A percentile compares a stretch with the other conserved stretches of the same genome.
phyloP scores from a whole-genome alignment of 345 rosid species.

The Rhizophora mangle region DNA sequence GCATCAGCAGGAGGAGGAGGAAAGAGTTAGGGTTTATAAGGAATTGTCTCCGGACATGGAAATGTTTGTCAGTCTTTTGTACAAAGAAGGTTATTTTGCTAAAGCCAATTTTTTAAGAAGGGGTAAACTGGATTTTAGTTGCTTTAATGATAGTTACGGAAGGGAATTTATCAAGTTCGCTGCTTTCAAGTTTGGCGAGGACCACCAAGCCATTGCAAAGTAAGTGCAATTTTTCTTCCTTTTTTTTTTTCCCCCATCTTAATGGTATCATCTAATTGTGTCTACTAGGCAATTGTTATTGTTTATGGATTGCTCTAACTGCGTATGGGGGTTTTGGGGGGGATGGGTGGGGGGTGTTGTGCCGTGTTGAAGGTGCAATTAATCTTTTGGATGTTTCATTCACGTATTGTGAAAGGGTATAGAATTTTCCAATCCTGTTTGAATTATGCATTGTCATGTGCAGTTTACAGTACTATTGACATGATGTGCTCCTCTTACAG shows the following conservation, averaged over 20 bases:
- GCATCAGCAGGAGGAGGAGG: not conserved
- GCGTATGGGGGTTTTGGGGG: too few relatives aligned
- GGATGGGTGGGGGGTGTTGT: too few relatives aligned
- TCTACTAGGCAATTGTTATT: not conserved
- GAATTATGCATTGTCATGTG: too few relatives aligned
- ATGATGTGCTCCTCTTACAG: too few relatives aligned
- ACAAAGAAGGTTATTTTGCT: slow-evolving; percentile 54
- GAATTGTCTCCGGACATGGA: slow-evolving; percentile 53
- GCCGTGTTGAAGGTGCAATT: too few relatives aligned
- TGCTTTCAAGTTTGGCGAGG: slow-evolving; percentile 52
- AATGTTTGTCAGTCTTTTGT: slow-evolving; percentile 51
- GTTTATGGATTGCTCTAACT: not conserved
- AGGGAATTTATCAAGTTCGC: slow-evolving; percentile 60
- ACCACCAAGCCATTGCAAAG: slow-evolving; percentile 78
- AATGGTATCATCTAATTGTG: not conserved
- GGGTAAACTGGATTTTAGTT: slow-evolving; percentile 39
- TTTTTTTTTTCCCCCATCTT: too few relatives aligned
- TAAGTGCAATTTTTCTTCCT: slow-evolving; percentile 27
- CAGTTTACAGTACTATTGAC: too few relatives aligned
- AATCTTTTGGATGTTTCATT: too few relatives aligned
- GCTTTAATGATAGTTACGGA: slow-evolving; percentile 52
- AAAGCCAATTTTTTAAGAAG: slow-evolving; percentile 58
- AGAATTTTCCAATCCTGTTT: too few relatives aligned
- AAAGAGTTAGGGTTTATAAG: slow-evolving; percentile 32
- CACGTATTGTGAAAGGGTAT: too few relatives aligned